A percentile compares a stretch with the other conserved stretches of the same genome.
phyloP scores from a whole-genome alignment of 73 alveolate genomes.

The Strombidium stylifer region DNA sequence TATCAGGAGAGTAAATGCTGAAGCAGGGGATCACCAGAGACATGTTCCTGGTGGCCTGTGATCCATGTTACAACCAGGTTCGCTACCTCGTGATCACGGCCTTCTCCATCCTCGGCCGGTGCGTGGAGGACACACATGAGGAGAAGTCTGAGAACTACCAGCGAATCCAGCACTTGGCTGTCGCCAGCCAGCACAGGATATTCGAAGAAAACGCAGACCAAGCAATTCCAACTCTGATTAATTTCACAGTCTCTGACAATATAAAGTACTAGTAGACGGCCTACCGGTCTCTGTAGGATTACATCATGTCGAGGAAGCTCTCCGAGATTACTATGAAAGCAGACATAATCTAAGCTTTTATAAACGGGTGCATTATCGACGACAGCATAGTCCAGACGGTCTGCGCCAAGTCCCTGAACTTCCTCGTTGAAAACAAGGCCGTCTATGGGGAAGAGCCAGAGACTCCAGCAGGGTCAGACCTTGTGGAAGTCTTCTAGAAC shows the following conservation, averaged over 20 bases:
- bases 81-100: slow-evolving; percentile 67
- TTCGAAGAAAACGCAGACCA: slow-evolving; percentile 36
- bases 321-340: slow-evolving; percentile 13
- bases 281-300: slow-evolving; percentile 63
- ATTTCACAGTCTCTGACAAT: slow-evolving; percentile 50
- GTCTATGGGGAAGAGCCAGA: slow-evolving; percentile 33
- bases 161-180: slow-evolving; percentile 49
- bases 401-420: slow-evolving; percentile 58
- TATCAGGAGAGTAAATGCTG: slow-evolving; percentile 66
- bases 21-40: slow-evolving; percentile 68
- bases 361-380: slow-evolving; percentile 45
- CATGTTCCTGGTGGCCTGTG: slow-evolving; percentile 63
- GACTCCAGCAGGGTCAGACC: background rate
- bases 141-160: slow-evolving; percentile 3
- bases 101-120: slow-evolving; percentile 60
- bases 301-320: slow-evolving; percentile 47
- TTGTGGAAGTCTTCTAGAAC: too few species aligned
- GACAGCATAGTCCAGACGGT: slow-evolving; percentile 40
- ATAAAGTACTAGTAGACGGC: slow-evolving; percentile 26
- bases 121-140: slow-evolving; percentile 30
- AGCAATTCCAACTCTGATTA: slow-evolving; percentile 35
- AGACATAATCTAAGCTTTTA: slow-evolving; percentile 51
- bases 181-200: slow-evolving; percentile 48
- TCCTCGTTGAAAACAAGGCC: slow-evolving; percentile 47
- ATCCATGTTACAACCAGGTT: slow-evolving; percentile 49